A percentile compares a stretch with the other conserved stretches of the same genome.
Conservation (phyloP, 257 asterid genomes). For the Gardenia jasminoides region DNA sequence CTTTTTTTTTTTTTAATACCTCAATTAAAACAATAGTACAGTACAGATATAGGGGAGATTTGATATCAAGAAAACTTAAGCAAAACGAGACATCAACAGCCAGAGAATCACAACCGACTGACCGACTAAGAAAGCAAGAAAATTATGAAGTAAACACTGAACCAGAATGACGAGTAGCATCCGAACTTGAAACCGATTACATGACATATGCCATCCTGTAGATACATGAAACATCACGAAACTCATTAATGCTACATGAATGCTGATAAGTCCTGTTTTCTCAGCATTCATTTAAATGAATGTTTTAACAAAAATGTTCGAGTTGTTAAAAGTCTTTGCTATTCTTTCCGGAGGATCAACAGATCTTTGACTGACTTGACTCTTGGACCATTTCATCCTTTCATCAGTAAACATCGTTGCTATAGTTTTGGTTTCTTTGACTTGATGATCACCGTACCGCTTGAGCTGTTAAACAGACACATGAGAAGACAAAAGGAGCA, state of each 20-base stretch:
- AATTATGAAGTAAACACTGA: too few species aligned
- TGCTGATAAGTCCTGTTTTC: not conserved
- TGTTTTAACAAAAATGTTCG: not conserved
- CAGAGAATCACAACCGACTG: too few species aligned
- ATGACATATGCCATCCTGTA: not conserved
- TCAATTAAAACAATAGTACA: too few species aligned
- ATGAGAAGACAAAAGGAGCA: not conserved
- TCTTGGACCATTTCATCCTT: not conserved
- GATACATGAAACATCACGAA: not conserved
- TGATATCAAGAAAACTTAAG: too few species aligned
- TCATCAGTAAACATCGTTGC: not conserved
- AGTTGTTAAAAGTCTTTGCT: not conserved
- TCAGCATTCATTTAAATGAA: not conserved
- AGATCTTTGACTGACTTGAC: not conserved
- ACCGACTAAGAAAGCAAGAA: too few species aligned
- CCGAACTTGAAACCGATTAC: too few species aligned
- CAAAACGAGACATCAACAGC: too few species aligned
- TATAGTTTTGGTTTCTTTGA: slow-evolving; percentile 5
- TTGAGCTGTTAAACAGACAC: slow-evolving; percentile 9
- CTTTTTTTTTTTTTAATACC: too few species aligned
- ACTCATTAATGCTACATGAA: not conserved
- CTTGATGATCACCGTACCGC: slow-evolving; percentile 8
- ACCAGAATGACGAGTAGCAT: too few species aligned
- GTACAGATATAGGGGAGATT: too few species aligned
- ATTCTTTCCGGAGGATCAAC: not conserved